Base-by-base conservation (phyloP, 306 rosid species). In the Trifolium dubium region DNA sequence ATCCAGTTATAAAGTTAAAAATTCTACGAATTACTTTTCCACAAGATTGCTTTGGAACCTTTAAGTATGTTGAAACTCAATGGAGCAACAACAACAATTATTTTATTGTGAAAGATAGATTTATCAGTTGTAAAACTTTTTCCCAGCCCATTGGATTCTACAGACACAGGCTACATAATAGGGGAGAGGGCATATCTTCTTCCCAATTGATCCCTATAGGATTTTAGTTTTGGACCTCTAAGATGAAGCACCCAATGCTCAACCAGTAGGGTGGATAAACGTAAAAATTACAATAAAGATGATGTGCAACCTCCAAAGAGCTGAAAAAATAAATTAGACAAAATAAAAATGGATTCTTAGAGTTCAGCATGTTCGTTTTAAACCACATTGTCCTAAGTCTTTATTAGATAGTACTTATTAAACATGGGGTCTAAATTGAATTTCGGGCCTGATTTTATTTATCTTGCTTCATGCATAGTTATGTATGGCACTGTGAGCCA, bases 201-300 rank as follows among this genome's bases (percentile, higher is more conserved):
- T 17, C 32, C 55, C 39, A 32, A n/a, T 11, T 30, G 19, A 61
- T 73, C 64, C 13, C 39, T 35, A 59, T 13, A 18, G 50, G 30
- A 66, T 56, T 46, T 66, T n/a, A 49, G 39, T 14, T 40, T 49
- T 73, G 58, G 41, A 58, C 31, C 41, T 68, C 28, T 43, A 37
- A 19, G 75, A 28, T 47, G 83, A 65, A 59, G 69, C 37, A 37
- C 6, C n/a, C 40, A 74, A 60, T 73, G 66, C 51, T 73, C 58
- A 37, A 67, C 37, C n/a, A 3, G 19, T 37, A 8, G 58, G 75
- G 31, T 46, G 61, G 49, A 46, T 69, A 63, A 56, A 3, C 39
- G 15, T n/a, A 51, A 51, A 19, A 40, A 18, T 58, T 46, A 65
- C 19, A 18, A 54, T 8, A 14, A 58, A 76, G 58, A 71, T 29